These are phyloP conservation scores for Arthromyces matolae DNA, from an alignment of 768 basidiomycete species.

Conservation along the genomic window DNA sequence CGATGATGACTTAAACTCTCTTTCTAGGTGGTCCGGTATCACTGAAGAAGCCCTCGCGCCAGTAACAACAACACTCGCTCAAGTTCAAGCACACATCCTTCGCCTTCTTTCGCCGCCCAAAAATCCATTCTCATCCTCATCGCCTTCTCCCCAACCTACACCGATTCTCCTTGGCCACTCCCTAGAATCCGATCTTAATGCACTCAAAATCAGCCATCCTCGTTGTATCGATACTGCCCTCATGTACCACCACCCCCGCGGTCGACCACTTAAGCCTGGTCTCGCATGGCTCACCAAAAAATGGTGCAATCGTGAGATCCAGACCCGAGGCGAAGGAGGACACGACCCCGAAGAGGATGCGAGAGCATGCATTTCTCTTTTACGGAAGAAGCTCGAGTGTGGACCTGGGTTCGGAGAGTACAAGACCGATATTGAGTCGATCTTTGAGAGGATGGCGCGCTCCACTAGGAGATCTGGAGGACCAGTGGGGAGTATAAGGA, in stretches of 20 bases:
- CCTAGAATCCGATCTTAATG: slow-evolving; percentile 89
- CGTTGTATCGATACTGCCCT: slow-evolving; percentile 90
- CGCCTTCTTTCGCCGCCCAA: slow-evolving; percentile 51
- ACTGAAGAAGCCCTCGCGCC: slow-evolving; percentile 65
- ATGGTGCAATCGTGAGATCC: slow-evolving; percentile 90
- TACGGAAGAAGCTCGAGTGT: slow-evolving; percentile 75
- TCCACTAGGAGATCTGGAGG: slow-evolving; percentile 35
- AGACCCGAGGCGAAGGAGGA: slow-evolving; percentile 76
- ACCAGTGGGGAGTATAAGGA: slow-evolving; percentile 39
- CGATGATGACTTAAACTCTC: neutral
- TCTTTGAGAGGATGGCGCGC: slow-evolving; percentile 81
- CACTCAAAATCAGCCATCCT: slow-evolving; percentile 83
- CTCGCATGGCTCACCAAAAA: slow-evolving; percentile 96
- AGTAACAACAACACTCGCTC: slow-evolving; percentile 73
- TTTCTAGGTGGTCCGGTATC: slow-evolving; percentile 84
- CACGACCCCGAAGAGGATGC: slow-evolving; percentile 97
- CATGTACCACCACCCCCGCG: slow-evolving; percentile 88
- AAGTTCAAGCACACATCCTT: slow-evolving; percentile 74
- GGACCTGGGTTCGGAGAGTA: slow-evolving; percentile 85
- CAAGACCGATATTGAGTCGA: slow-evolving; percentile 78
- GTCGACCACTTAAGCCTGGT: slow-evolving; percentile 90
- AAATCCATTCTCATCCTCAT: slow-evolving; percentile 40
- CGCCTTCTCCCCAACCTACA: slow-evolving; percentile 39
- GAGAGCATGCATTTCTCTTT: slow-evolving; percentile 77
- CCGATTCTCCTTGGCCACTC: slow-evolving; percentile 93